phyloP scores from a whole-genome alignment of 2,329 filamentous ascomycete genomes.

The Colletotrichum lini region DNA sequence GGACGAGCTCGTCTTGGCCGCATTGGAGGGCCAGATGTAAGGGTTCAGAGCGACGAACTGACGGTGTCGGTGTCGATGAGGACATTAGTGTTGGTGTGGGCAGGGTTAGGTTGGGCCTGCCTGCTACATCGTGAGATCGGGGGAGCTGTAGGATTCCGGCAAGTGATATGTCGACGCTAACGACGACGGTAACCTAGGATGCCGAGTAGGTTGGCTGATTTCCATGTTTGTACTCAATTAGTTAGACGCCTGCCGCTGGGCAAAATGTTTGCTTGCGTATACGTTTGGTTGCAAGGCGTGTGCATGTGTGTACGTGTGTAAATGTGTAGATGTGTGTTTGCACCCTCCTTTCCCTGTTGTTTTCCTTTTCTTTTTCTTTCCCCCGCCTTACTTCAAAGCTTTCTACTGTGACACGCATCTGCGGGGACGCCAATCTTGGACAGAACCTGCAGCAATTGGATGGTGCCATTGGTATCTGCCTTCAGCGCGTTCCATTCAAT shows the following conservation, averaged over 20 bases:
- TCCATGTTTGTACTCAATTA: conserved; percentile 28
- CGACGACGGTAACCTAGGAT: too few species aligned
- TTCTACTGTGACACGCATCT: conserved; percentile 9
- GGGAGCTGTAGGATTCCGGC: background rate
- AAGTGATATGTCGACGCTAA: conserved; percentile 16
- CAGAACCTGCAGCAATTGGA: conserved; percentile 56
- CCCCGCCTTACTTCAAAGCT: conserved; percentile 11
- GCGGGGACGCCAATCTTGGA: conserved; percentile 56
- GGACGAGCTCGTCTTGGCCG: conserved; percentile 57
- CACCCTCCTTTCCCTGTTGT: background rate
- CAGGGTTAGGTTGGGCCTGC: background rate
- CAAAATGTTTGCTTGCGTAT: conserved; percentile 30
- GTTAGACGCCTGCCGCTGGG: conserved; percentile 39
- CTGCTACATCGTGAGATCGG: background rate
- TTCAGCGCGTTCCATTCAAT: conserved; percentile 70
- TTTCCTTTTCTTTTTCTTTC: background rate
- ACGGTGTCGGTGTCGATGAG: background rate
- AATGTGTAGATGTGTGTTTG: background rate
- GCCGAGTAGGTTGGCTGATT: conserved; percentile 21
- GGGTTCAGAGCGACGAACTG: background rate
- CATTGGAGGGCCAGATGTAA: conserved; percentile 12
- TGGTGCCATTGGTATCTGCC: conserved; percentile 42
- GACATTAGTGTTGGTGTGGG: background rate
- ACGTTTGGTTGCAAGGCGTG: conserved; percentile 2
- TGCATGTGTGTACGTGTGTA: too few species aligned